Percentiles rank a stretch among this genome's conserved stretches.
Evolutionary conservation across 2,329 filamentous ascomycete genomes (phyloP).

Genomic region (Cercospora berteroae): DNA sequence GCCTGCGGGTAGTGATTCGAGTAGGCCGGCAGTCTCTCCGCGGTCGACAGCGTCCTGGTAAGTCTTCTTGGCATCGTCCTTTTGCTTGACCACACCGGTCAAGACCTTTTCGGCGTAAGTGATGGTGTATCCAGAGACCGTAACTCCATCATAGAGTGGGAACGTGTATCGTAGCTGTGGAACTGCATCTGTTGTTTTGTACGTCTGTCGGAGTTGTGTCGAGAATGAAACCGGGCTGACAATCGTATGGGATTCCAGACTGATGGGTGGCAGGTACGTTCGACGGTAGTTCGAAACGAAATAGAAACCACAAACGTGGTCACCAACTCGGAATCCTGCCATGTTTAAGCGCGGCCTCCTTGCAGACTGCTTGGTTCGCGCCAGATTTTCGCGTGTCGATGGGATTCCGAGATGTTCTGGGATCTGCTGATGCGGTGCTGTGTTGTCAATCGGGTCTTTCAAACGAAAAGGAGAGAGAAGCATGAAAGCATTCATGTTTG

Average conservation of each 20-base stretch:
- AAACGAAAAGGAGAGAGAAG: background rate
- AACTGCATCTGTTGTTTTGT: slow-evolving; percentile 49
- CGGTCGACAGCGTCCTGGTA: slow-evolving; percentile 59
- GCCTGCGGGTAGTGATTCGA: slow-evolving; percentile 63
- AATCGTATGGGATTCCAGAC: slow-evolving; percentile 58
- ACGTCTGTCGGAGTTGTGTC: slow-evolving; percentile 58
- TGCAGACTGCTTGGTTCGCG: background rate
- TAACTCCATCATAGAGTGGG: slow-evolving; percentile 70
- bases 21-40: slow-evolving; percentile 62
- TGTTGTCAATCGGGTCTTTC: background rate
- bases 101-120: slow-evolving; percentile 60
- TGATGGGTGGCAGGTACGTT: slow-evolving; percentile 58
- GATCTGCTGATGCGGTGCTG: background rate
- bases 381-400: background rate
- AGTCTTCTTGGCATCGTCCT: slow-evolving; percentile 57
- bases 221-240: slow-evolving; percentile 57
- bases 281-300: slow-evolving; percentile 23
- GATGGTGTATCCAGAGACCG: slow-evolving; percentile 66
- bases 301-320: slow-evolving; percentile 36
- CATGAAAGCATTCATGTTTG: background rate
- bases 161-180: slow-evolving; percentile 64
- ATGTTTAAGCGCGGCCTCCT: background rate
- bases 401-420: background rate
- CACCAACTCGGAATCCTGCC: background rate
- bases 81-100: slow-evolving; percentile 65